Percentiles rank a stretch among this genome's conserved stretches.
phyloP scores from a whole-genome alignment of 352 stramenopile species.

The Phytophthora tentaculata region DNA sequence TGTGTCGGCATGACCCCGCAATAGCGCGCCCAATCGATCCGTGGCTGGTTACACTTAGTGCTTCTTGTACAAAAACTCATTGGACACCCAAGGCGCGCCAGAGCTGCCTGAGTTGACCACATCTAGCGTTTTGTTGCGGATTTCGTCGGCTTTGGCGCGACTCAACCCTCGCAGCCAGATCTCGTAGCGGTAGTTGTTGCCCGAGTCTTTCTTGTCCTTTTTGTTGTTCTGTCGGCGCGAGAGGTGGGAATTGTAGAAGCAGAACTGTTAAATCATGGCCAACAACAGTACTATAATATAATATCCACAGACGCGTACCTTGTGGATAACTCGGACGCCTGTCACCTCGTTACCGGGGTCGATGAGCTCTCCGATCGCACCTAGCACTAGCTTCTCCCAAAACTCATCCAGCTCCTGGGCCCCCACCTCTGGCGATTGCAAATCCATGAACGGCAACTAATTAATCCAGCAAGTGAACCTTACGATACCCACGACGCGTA shows the following conservation, averaged over 20 bases:
- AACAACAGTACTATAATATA: not conserved
- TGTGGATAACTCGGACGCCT: constrained; percentile 92
- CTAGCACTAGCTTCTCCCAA: constrained; percentile 91
- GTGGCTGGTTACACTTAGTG: constrained; percentile 57
- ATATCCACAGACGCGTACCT: constrained; percentile 49
- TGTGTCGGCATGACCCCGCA: not conserved
- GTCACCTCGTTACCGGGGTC: constrained; percentile 89
- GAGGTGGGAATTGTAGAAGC: constrained; percentile 1
- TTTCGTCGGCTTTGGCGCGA: constrained; percentile 71
- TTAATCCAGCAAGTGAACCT: not conserved
- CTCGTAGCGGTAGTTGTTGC: constrained; percentile 88
- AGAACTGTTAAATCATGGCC: not conserved
- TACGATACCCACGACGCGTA: constrained; percentile 7
- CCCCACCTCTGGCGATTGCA: constrained; percentile 60
- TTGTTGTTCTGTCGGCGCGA: constrained; percentile 79
- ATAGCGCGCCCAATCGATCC: constrained; percentile 11
- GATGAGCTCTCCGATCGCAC: constrained; percentile 90
- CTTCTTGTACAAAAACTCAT: constrained; percentile 85
- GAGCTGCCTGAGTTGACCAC: constrained; percentile 72
- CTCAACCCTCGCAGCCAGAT: constrained; percentile 80
- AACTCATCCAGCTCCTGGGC: constrained; percentile 84
- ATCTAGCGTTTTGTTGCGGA: constrained; percentile 71
- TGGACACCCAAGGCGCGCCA: constrained; percentile 50
- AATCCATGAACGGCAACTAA: constrained; percentile 10
- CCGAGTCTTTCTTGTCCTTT: constrained; percentile 81